Base-by-base conservation (phyloP, 805 yeast genomes). In the Ogataea paraovalis region DNA sequence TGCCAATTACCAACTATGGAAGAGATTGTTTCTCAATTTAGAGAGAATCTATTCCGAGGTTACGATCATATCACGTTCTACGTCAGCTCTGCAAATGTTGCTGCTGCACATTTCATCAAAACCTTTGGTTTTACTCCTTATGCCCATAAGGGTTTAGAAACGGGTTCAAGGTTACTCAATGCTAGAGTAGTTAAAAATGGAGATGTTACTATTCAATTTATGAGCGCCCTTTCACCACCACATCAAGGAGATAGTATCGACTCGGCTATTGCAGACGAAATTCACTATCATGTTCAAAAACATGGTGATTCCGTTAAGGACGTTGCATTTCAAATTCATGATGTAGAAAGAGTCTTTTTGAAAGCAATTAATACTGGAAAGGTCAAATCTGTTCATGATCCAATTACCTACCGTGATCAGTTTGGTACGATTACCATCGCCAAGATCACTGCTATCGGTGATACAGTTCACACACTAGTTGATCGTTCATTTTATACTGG, bases 221-320 rank as follows among this genome's bases (percentile, higher is more conserved):
- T 70, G 41, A 70, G 74, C 45, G 68, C 76, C 4, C 55, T 78
- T 44, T 42, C 56, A 19, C 66, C 66, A 1, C 49, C 55, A 25
- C 46, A 50, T 37, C n/a, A 48, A 16, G 44, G 37, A 5, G 22
- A 10, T 4, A 43, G 41, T 5, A 46, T 55, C 7, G 50, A 45
- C 3, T 45, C 51, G 5, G 52, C 49, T 4, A 13, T 53, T 7
- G 47, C 55, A 19, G 51, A 52, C 16, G 71, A 67, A 25, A 74
- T 82, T 20, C 76, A 73, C 50, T 56, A 62, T 12, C 82, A 77
- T 54, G 65, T 82, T 7, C 56, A 61, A 5, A 61, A 56, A 4
- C 96, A 88, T 62, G 92, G 95, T 1, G 91, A 86, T 59, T 86
- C 88, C 4, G 87, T 87, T n/a, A 79, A 79, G 61, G 94, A 88